Base-by-base conservation (phyloP, 306 rosid species). In the Crotalaria pallida region DNA sequence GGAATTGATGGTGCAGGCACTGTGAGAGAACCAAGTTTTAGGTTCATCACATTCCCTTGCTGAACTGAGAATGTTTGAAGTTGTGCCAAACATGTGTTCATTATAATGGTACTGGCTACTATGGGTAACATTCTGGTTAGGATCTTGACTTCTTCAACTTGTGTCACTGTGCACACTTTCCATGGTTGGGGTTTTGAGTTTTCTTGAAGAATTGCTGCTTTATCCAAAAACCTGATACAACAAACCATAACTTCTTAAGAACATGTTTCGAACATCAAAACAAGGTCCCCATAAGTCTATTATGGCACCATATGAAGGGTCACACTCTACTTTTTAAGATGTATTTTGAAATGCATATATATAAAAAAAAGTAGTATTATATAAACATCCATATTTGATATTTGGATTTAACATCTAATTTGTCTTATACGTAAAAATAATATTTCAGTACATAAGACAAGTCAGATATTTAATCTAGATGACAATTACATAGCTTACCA, bases 51-150 rank as follows among this genome's bases (percentile, higher is more conserved):
- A 45, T 55, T 79, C 10, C 96, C 96, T 82, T 92, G 98, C 71
- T 81, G 84, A 12, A 92, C 86, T 21, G 96, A 92, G 78, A 89
- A 92, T 40, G 98, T 92, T 68, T 92, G 98, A 36, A 92, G 96
- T 24, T 92, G 98, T 31, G 98, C 98, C 43, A 92, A 47, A 64
- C 96, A 89, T 1, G 98, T 92, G 86, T 92, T 92, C 86, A 92
- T 82, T 61, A 92, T 82, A 36, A 92, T 84, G 38, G 98, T 92
- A 57, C 96, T 89, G 13, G 74, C 79, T 27, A 92, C 74, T 51
- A 92, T 89, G 1, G 98, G 98, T 18, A 89, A 26, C 96, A 92
- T 89, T 74, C 98, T 80, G 9, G 83, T 80, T 44, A 92, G 81
- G 66, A 88, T 83, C 78, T 92, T 92, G 3, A 92, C 96, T 83